These are phyloP conservation scores for Sanghuangporus sanghuang DNA, from an alignment of 1,284 basidiomycete species.

Conservation along the genomic window DNA sequence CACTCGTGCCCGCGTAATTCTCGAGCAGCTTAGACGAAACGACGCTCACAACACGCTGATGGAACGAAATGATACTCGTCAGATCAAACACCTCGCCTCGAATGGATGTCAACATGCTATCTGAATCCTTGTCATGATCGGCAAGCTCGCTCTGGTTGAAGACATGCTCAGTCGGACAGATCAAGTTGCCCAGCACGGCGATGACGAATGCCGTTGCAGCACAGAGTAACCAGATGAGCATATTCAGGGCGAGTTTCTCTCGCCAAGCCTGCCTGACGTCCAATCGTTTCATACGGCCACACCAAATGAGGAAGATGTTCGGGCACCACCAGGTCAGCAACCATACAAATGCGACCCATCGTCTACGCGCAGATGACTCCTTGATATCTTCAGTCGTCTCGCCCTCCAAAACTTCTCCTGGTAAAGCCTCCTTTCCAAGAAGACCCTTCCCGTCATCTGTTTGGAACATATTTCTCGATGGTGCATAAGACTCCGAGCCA, in stretches of 20 bases:
- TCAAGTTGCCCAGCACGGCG: slow-evolving; percentile 80
- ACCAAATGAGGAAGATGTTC: slow-evolving; percentile 58
- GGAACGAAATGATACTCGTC: slow-evolving; percentile 51
- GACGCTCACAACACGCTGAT: slow-evolving; percentile 68
- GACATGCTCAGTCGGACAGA: slow-evolving; percentile 94
- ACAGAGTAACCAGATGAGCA: slow-evolving; percentile 95
- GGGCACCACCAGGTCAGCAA: slow-evolving; percentile 92
- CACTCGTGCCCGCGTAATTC: slow-evolving; percentile 78
- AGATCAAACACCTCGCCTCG: slow-evolving; percentile 94
- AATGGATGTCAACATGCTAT: slow-evolving; percentile 77
- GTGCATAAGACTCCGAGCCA: slow-evolving; percentile 88
- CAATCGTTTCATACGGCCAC: slow-evolving; percentile 89
- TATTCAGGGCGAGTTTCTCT: slow-evolving; percentile 94
- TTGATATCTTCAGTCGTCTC: slow-evolving; percentile 87
- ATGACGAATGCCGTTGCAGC: slow-evolving; percentile 89
- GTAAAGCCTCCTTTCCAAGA: slow-evolving; percentile 74
- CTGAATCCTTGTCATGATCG: slow-evolving; percentile 63
- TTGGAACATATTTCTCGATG: slow-evolving; percentile 93
- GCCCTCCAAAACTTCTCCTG: slow-evolving; percentile 75
- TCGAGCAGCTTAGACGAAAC: slow-evolving; percentile 72
- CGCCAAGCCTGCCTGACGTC: slow-evolving; percentile 97
- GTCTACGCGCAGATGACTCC: slow-evolving; percentile 71
- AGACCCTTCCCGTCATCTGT: slow-evolving; percentile 69
- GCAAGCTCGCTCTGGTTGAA: slow-evolving; percentile 77
- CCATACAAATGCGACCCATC: slow-evolving; percentile 90